Evolutionary conservation across 177 flowering plant species (phyloP), one percentile per base, ranked within the genome.

Genomic region (Vitis hybrid): DNA sequence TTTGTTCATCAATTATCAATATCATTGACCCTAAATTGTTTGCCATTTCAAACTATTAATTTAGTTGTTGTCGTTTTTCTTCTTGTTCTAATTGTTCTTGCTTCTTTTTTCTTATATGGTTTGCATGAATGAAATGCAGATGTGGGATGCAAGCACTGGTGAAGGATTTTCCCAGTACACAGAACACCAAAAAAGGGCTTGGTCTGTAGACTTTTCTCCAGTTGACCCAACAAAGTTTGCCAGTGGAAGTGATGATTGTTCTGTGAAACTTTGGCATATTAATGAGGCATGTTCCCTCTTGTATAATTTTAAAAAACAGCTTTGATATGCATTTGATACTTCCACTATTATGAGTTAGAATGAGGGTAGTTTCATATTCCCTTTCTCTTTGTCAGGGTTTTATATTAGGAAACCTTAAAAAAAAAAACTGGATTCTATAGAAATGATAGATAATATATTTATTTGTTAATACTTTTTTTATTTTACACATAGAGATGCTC

Each of bases 211-310:
- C 64, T 81, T 81, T 60, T 81, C 83, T 12, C 70, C 45, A 65
- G 66, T 73, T 54, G 77, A 81, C 64, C 83, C 83, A 11, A 70
- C 57, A 17, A 81, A 52, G 67, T 76, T 81, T 64, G 82, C 77
- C 62, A 82, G 82, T 48, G 84, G 84, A 70, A 79, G 84, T 74
- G 84, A 82, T 70, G 84, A 82, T 51, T 76, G 76, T 60, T 79
- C 72, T 49, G 84, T 82, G 54, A 82, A 79, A 57, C 73, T 81
- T n/a, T 81, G 83, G 83, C 74, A 76, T 66, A 69, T 81, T 15
- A 81, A 76, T 71, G 76, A 81, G 74, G 80, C 59, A 77, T 56
- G 69, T 9, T 40, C 26, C 63, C 19, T 40, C 49, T 51, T 56
- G 14, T 19, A 60, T 52, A 40, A 19, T 66, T 66, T 19, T 52